Evolutionary conservation across 495 filamentous ascomycete genomes (phyloP), one percentile per base, ranked within the genome.

Genomic region (Rusavskia elegans): DNA sequence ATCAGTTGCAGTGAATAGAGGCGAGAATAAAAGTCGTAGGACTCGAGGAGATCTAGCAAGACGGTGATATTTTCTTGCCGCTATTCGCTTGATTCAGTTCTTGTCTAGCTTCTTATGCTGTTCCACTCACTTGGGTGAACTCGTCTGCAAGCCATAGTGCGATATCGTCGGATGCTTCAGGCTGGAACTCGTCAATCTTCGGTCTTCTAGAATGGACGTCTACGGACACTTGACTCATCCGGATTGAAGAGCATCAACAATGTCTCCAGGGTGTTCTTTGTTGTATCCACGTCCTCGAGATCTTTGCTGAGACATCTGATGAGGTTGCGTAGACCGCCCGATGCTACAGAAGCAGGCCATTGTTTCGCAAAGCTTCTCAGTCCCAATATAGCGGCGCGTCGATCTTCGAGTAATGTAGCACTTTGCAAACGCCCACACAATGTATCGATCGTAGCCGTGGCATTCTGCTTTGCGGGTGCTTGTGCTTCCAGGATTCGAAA

Each of bases 51-150:
- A 57, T 92, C 87, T 50, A 97, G 76, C 41, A 98, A 75, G 36
- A 89, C 70, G 0, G 86, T 93, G 53, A 97, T 92, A 67, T 98
- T 97, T 67, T 97, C 92, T 83, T 97, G 90, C 57, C 89, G 81
- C 82, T 81, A 65, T 51, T 64, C 64, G 65, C 59, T 72, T 65
- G 78, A 70, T 67, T 69, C 61, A 70, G 70, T 59, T 55, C 49
- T 27, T 35, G 51, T 45, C 39, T 51, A 46, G 20, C 36, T 44
- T 36, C 9, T 13, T 23, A 27, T 8, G 16, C 46, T 39, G 29
- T 21, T 40, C 44, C 40, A 55, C 72, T 52, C 68, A 86, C 85
- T 76, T 95, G 88, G 30, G 93, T 97, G 60, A 98, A 98, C 64
- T 96, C 89, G 68, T 98, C 92, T 45, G 92, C 90, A 51, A 98